phyloP scores from a whole-genome alignment of 305 asterid species.

The Fraxinus latifolia region DNA sequence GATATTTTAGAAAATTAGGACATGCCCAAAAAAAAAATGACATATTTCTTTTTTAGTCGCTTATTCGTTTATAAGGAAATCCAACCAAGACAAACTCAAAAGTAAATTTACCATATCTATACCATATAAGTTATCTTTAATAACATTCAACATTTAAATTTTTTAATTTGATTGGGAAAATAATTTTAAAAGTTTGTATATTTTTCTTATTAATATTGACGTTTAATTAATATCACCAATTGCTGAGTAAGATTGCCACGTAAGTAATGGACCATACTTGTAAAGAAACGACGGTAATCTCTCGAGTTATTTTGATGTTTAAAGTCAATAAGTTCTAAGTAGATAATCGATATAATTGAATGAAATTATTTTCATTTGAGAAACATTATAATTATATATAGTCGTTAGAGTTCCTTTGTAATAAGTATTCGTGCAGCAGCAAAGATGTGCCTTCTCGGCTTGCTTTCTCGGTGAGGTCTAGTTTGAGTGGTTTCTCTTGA shows the following conservation, averaged over 20 bases:
- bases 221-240: not conserved
- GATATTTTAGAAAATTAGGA: not conserved
- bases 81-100: not conserved
- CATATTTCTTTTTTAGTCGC: not conserved
- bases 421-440: not conserved
- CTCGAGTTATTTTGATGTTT: not conserved
- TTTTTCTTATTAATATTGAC: not conserved
- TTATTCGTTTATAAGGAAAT: not conserved
- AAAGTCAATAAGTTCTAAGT: no score
- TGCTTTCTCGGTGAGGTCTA: not conserved
- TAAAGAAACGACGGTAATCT: conserved; percentile 13
- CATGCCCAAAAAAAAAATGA: not conserved
- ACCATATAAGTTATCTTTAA: not conserved
- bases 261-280: not conserved
- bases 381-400: no score
- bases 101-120: no score
- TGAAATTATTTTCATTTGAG: no score
- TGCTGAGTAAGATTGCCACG: not conserved
- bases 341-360: no score
- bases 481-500: not conserved
- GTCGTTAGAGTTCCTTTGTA: not conserved
- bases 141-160: not conserved
- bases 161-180: not conserved
- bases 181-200: not conserved
- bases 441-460: not conserved